phyloP scores from a whole-genome alignment of 106 monocot genomes.

The Allium cepa region DNA sequence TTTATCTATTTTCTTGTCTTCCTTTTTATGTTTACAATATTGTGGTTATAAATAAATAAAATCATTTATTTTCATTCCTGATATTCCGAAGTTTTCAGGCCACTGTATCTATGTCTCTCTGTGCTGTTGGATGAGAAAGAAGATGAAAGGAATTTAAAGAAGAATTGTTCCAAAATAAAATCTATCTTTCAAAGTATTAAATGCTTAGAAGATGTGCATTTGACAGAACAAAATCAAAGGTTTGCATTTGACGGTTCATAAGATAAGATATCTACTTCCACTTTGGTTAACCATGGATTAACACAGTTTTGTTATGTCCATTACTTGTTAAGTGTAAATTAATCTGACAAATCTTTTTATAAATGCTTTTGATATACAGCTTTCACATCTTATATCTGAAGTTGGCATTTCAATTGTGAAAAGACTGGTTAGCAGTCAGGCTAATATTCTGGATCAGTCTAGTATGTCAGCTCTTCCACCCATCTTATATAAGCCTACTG shows the following conservation, averaged over 20 bases:
- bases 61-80: too few relatives aligned
- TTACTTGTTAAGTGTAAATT: not conserved
- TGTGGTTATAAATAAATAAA: too few relatives aligned
- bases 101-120: too few relatives aligned
- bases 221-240: slow-evolving; percentile 64
- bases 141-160: too few relatives aligned
- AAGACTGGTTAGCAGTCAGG: slow-evolving; percentile 32
- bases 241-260: slow-evolving; percentile 2
- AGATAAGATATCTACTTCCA: not conserved
- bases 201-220: not conserved
- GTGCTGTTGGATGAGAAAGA: too few relatives aligned
- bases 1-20: too few relatives aligned
- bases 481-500: too few relatives aligned
- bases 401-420: slow-evolving; percentile 70
- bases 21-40: too few relatives aligned
- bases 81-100: too few relatives aligned
- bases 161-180: too few relatives aligned
- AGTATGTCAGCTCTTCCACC: too few relatives aligned
- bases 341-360: not conserved
- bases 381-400: slow-evolving; percentile 66
- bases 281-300: not conserved
- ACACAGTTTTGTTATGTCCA: not conserved
- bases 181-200: too few relatives aligned
- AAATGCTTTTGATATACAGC: slow-evolving; percentile 20
- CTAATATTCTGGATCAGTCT: slow-evolving; percentile 15